Base-by-base conservation (phyloP, 352 stramenopile species). In the Phytopythium sindhum region DNA sequence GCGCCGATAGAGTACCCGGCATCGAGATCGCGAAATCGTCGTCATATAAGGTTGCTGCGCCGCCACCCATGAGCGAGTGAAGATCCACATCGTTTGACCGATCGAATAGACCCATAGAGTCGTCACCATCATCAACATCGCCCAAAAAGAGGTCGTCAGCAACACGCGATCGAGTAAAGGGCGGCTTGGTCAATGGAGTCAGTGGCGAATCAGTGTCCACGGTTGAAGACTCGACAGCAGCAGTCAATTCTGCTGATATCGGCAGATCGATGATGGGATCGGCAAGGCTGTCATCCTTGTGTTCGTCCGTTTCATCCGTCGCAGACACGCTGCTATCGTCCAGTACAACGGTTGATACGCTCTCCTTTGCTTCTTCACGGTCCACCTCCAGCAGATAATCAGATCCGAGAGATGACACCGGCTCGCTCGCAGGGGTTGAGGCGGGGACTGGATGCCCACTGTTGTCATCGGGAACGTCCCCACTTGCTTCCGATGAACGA, bases 61-160 rank as follows among this genome's bases (percentile, higher is more conserved):
- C 24, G 31, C 31, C 31, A 29, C 29, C 47, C 42, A 64, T 37
- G 4, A 56, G 37, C 26, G 31, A 45, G 14, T 57, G 37, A 29
- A 81, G 66, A 66, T 70, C 58, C 47, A 81, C 26, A 42, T 79
- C 71, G 28, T 65, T 51, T 7, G 71, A 72, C 51, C 69, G 66
- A 55, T 79, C 68, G 55, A 81, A 77, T 19, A 79, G 70, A 44
- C 69, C 66, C 28, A 79, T 65, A 2, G 48, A 21, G 44, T 45
- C 33, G 35, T 70, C 61, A 0, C 42, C 21, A 11, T 45, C 39
- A 29, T 24, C 23, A 7, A n/a, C 42, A 1, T 61, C 47, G 2
- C 24, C 47, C 10, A 19, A 7, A 24, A 53, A 33, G 47, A 53
- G 47, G 24, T 53, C 23, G 23, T 44, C 39, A 11, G 2, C 29